Evolutionary conservation across 345 rosid species (phyloP), one percentile per base, ranked within the genome.

Genomic region (Adansonia digitata): DNA sequence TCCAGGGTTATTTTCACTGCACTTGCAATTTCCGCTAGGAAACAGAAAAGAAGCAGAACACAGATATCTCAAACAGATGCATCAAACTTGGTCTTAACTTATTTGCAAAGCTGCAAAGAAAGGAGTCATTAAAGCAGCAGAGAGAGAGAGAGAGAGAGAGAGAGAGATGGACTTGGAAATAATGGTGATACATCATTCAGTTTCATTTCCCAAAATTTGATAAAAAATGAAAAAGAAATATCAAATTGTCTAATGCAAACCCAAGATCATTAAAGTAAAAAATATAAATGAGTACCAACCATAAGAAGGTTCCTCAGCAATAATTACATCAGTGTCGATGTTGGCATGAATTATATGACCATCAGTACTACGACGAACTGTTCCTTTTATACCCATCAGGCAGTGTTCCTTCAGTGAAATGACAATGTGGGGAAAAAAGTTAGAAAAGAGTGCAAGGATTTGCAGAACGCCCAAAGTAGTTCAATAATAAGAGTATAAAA

Each of bases 311-410:
- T 95, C 99, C 83, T 95, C 97, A 5, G 99, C 97, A 84, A 95
- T 95, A 66, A 95, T 95, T 48, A 95, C 99, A 77, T 95, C 99
- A 15, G 99, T 93, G 75, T 95, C 99, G 56, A 95, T 95, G 82
- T 95, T 95, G 73, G 99, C 98, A 63, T 95, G 99, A 80, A 95
- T 95, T 74, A 95, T 95, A 79, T 95, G 99, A 74, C 99, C 99
- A 53, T 95, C 98, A 45, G 97, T 91, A 82, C 98, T 93, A 75
- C 98, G 99, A 18, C 99, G 89, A 72, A 95, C 99, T 17, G 99
- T 93, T 82, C 99, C 99, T 82, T 90, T 95, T 77, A 93, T 95
- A 75, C 99, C 99, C 99, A 95, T 93, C 90, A 95, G 84, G 87
- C 98, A 95, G 76, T 95, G 99, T 84, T 93, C 99, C 99, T 95